Evolutionary conservation across 495 filamentous ascomycete genomes (phyloP), one percentile per base, ranked within the genome.

Genomic region (Coniosporium apollinis): DNA sequence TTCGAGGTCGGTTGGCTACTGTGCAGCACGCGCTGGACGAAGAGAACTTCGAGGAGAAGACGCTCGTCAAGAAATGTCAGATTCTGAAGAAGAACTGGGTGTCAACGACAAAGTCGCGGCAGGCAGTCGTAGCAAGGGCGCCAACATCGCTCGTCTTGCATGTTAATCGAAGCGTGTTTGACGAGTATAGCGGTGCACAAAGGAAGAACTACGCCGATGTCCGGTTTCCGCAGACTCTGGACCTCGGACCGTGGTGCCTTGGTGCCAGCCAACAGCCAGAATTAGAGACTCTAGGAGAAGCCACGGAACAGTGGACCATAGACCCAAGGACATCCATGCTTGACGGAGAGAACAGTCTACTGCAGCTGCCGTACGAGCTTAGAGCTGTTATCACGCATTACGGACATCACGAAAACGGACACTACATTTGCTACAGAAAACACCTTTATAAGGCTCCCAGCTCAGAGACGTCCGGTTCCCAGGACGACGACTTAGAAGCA

Each of bases 381-480:
- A 74, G 80, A 15, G 82, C 85, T 5, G 81, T 91, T 2, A 66
- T 96, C 16, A 83, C 82, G 3, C 89, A 99, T 54, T 77, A 78
- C 40, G 91, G 89, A 3, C 65, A 75, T 14, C 91, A 96, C 49
- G 83, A 94, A 39, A 93, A 89, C 43, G 91, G 91, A 0, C 91
- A 99, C 58, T 96, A 99, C 47, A 72, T 93, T 35, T 87, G 82
- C 50, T 96, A 89, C 48, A 62, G 82, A 28, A 75, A 76, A 47
- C 73, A 80, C 49, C 63, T 69, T 19, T 25, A 14, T 24, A 0
- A 50, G 49, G 22, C 4, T 3, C n/a, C 30, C 9, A 19, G 17
- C 17, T 8, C 11, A 9, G 30, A 32, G 10, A 19, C 15, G 30
- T 13, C n/a, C 11, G 18, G 18, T 16, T 10, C 40, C 51, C 0